Base-by-base conservation (phyloP, 441 rosid genomes). In the Populus trichocarpa region DNA sequence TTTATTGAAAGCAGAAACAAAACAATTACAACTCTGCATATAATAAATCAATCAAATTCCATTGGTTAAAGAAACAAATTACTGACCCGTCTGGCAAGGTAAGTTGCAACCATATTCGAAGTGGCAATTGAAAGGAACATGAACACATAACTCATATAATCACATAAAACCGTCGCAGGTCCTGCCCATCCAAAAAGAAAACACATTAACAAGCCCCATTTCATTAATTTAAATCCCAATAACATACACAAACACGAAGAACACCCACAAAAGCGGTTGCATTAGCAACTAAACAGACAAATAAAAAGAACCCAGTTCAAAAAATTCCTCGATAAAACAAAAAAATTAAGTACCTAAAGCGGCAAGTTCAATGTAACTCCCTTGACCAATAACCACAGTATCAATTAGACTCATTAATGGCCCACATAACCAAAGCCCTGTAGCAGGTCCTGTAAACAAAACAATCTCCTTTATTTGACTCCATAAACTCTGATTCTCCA, bases 391-490 rank as follows among this genome's bases (percentile, higher is more conserved):
- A 46, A 96, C 98, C 0, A 92, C 99, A 53, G 97, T 93, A 70
- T 92, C 95, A 82, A 93, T 93, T 76, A 96, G 93, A 88, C 99
- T 96, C 98, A 96, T 93, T 88, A 96, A 79, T n/a, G 99, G 98
- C 13, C 90, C 94, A 78, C 98, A 96, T 6, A 93, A 80, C 99
- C 99, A 93, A 61, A 96, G 85, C 40, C 94, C 99, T 2, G 94
- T 87, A 1, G 99, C 99, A 0, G 99, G 99, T 67, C 95, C 99
- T 0, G 98, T 90, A 75, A 96, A 96, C 91, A 86, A 83, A 2
- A 88, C 81, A 73, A 95, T 93, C 87, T 93, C 97, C 83, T 90
- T 93, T 80, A 90, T 81, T 82, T 93, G 98, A 26, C 85, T 85
- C 97, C 89, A 89, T 32, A 93, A 67, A 36, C 69, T 68, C 77